phyloP scores from a whole-genome alignment of 441 rosid genomes.

The Omphalea diandra region DNA sequence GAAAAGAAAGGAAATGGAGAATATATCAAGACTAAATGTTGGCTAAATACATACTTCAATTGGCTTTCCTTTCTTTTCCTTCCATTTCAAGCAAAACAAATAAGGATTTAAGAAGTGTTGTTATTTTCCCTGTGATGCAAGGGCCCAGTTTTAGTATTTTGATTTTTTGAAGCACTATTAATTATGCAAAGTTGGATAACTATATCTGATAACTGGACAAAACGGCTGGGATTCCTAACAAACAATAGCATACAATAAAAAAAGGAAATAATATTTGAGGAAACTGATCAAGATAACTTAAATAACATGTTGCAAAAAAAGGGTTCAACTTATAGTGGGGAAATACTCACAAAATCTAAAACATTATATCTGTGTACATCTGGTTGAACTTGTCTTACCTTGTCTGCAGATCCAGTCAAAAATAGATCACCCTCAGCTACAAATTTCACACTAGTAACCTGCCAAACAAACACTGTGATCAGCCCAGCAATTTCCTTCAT shows the following conservation, averaged over 20 bases:
- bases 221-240: background rate
- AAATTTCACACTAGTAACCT: constrained; percentile 97
- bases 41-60: too few relatives aligned
- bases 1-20: too few relatives aligned
- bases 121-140: too few relatives aligned
- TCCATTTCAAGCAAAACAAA: too few relatives aligned
- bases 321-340: background rate
- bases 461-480: constrained; percentile 22
- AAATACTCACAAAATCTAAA: background rate
- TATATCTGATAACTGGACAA: background rate
- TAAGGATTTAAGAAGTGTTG: too few relatives aligned
- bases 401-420: constrained; percentile 87
- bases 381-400: constrained; percentile 42
- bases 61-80: too few relatives aligned
- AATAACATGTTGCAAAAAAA: background rate
- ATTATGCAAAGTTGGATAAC: background rate
- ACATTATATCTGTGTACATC: background rate
- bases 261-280: background rate
- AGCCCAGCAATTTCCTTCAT: constrained; percentile 18
- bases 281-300: background rate
- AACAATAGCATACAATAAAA: background rate
- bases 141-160: background rate
- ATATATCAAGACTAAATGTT: too few relatives aligned
- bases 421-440: constrained; percentile 63
- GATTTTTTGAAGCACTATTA: background rate